phyloP scores from a whole-genome alignment of 2,329 filamentous ascomycete genomes.

The Neopestalotiopsis clavispora region DNA sequence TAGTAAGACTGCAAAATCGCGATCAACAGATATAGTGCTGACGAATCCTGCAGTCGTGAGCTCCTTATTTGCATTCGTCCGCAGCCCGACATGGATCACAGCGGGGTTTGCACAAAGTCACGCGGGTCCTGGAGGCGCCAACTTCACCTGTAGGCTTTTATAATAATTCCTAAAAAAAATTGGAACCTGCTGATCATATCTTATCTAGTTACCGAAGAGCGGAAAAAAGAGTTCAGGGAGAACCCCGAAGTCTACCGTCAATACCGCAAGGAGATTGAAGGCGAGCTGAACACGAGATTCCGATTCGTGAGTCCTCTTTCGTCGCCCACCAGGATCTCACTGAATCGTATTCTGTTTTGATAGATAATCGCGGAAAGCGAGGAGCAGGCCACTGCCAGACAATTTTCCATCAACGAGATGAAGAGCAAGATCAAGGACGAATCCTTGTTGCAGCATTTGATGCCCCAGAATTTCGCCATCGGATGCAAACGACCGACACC shows the following conservation, averaged over 20 bases:
- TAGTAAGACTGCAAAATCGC: background rate
- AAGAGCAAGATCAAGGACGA: slow-evolving; percentile 36
- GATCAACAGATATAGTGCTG: background rate
- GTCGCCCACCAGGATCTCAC: background rate
- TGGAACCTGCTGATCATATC: background rate
- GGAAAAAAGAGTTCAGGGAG: background rate
- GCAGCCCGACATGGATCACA: background rate
- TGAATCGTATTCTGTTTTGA: background rate
- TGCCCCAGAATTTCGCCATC: background rate
- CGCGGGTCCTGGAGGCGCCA: background rate
- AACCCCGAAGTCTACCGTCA: background rate
- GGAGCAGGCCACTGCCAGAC: slow-evolving; percentile 43
- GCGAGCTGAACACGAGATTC: background rate
- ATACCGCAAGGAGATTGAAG: background rate
- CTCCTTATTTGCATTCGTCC: background rate
- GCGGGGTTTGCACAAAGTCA: background rate
- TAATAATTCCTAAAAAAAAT: background rate
- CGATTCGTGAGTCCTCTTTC: background rate
- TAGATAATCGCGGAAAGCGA: background rate
- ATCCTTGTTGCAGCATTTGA: background rate
- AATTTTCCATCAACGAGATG: slow-evolving; percentile 45
- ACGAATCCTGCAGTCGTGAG: background rate
- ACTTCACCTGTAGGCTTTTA: background rate
- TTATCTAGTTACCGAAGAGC: background rate
- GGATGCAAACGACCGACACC: slow-evolving; percentile 5